Evolutionary conservation across 2,329 filamentous ascomycete species (phyloP).

Genomic region (Paecilomyces variotii): DNA sequence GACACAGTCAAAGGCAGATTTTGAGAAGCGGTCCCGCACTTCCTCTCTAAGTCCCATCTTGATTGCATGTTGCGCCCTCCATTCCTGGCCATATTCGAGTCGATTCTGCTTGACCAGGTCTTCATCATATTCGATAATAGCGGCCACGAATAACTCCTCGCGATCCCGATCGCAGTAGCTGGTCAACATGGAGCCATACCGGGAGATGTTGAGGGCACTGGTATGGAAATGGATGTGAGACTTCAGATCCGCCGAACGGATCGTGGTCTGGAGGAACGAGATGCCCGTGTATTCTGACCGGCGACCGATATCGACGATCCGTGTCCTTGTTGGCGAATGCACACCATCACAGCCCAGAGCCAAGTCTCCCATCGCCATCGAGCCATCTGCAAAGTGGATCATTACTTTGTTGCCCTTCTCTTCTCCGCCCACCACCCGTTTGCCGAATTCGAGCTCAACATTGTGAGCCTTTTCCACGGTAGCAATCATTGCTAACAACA

Average conservation of each 20-base stretch:
- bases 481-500: conserved; percentile 34
- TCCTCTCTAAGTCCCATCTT: conserved; percentile 26
- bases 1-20: conserved; percentile 28
- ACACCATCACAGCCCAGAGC: conserved; percentile 36
- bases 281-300: conserved; percentile 35
- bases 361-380: conserved; percentile 24
- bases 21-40: conserved; percentile 27
- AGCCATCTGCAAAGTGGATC: conserved; percentile 32
- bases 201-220: conserved; percentile 32
- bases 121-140: conserved; percentile 30
- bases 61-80: conserved; percentile 25
- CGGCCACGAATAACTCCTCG: conserved; percentile 32
- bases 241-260: conserved; percentile 15
- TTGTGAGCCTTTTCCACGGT: conserved; percentile 28
- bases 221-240: conserved; percentile 29
- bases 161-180: conserved; percentile 30
- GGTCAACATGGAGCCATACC: conserved; percentile 31
- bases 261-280: conserved; percentile 30
- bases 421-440: conserved; percentile 29
- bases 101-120: conserved; percentile 15
- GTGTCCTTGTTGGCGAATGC: conserved; percentile 30
- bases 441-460: conserved; percentile 35
- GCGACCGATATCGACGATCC: conserved; percentile 27
- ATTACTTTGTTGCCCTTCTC: conserved; percentile 24
- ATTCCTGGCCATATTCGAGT: conserved; percentile 24